Conservation (phyloP, 345 rosid genomes). For the Syzygium aqueum region DNA sequence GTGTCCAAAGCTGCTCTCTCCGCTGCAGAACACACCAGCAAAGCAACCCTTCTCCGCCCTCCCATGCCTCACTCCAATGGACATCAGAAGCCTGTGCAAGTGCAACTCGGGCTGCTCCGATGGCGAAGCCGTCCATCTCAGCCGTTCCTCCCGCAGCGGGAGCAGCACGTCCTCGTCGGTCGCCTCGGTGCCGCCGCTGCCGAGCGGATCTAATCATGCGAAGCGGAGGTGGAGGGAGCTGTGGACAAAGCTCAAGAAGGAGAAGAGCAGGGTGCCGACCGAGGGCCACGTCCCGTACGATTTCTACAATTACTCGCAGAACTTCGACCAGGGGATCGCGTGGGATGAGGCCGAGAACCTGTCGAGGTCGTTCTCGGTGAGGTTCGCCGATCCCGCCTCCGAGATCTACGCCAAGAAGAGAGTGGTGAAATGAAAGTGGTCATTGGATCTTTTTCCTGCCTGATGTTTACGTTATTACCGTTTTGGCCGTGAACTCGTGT, state of each 20-base stretch:
- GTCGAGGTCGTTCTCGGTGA: constrained; percentile 34
- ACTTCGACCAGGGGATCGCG: constrained; percentile 38
- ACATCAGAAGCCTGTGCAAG: constrained; percentile 10
- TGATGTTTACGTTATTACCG: background rate
- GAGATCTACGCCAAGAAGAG: background rate
- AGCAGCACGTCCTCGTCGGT: background rate
- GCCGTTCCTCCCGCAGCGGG: background rate
- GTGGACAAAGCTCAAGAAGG: constrained; percentile 29
- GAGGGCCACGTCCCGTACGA: constrained; percentile 15
- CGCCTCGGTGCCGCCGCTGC: background rate
- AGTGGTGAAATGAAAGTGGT: background rate
- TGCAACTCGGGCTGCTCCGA: background rate
- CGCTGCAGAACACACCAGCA: background rate
- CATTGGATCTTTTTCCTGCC: background rate
- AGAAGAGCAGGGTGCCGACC: constrained; percentile 10
- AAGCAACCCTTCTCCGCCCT: too few species aligned
- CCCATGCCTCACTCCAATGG: constrained; percentile 4
- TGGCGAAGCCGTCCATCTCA: background rate
- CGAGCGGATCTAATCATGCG: background rate
- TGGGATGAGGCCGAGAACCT: constrained; percentile 34
- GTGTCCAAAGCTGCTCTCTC: background rate
- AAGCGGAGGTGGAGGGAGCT: constrained; percentile 24
- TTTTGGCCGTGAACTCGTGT: background rate
- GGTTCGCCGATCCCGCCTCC: constrained; percentile 26
- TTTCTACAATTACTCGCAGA: constrained; percentile 24